Conservation (phyloP, 1,284 basidiomycete species). For the Fomes fomentarius region DNA sequence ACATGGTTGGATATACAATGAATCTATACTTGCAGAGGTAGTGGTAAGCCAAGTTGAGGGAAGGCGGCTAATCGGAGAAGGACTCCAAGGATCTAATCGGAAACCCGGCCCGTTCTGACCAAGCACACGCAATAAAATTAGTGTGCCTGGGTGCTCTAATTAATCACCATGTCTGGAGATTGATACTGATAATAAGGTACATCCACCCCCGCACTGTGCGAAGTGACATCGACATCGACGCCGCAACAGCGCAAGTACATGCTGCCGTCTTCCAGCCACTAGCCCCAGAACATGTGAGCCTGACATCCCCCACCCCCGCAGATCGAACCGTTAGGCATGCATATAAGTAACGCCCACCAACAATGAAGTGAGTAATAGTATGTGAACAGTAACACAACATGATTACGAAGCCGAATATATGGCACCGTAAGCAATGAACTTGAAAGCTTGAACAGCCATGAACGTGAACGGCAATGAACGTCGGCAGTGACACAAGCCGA, state of each 20-base stretch:
- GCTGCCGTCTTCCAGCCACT: too few relatives aligned
- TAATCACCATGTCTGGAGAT: conserved; percentile 11
- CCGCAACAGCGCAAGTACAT: too few relatives aligned
- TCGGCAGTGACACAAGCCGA: background rate
- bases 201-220: background rate
- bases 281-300: background rate
- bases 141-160: conserved; percentile 10
- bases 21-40: background rate
- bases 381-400: conserved; percentile 26
- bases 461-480: too few relatives aligned
- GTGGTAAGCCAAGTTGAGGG: background rate
- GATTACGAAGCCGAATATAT: conserved; percentile 10
- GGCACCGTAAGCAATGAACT: background rate
- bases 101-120: background rate
- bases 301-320: background rate
- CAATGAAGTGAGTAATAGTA: conserved; percentile 3
- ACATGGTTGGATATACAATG: conserved; percentile 18
- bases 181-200: conserved; percentile 18
- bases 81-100: background rate
- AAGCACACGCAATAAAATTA: conserved; percentile 11
- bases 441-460: too few relatives aligned
- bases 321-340: background rate
- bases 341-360: background rate
- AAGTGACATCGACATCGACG: too few relatives aligned
- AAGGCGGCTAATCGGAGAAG: background rate